A percentile compares a stretch with the other conserved stretches of the same genome.
phyloP scores from a whole-genome alignment of 495 filamentous ascomycete species.

The Talaromyces borbonicus region DNA sequence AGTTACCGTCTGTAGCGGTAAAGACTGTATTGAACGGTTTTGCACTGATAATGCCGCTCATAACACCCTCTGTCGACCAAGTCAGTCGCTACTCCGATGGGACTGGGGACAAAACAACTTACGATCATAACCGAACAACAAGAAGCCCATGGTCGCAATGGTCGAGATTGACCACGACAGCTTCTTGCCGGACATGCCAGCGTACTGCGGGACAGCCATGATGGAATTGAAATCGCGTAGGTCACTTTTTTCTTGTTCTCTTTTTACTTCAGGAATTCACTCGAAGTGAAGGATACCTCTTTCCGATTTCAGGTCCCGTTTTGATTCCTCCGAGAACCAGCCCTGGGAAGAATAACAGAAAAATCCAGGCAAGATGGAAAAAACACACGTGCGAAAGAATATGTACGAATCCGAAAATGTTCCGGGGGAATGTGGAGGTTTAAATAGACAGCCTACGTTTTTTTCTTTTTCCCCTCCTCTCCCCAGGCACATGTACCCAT shows the following conservation, averaged over 20 bases:
- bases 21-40: slow-evolving; percentile 61
- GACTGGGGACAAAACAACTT: slow-evolving; percentile 4
- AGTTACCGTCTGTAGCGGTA: slow-evolving; percentile 51
- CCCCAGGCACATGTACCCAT: too few species aligned
- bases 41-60: slow-evolving; percentile 74
- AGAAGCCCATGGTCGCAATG: slow-evolving; percentile 63
- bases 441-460: too few species aligned
- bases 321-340: neutral
- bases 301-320: too few species aligned
- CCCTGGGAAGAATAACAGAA: slow-evolving; percentile 2
- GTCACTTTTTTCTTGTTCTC: neutral
- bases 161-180: slow-evolving; percentile 54
- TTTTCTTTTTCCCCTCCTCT: too few species aligned
- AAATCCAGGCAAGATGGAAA: slow-evolving; percentile 1
- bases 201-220: slow-evolving; percentile 34
- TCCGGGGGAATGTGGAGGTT: too few species aligned
- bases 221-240: neutral
- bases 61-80: slow-evolving; percentile 44
- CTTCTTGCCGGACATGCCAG: slow-evolving; percentile 55
- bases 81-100: slow-evolving; percentile 8
- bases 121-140: slow-evolving; percentile 65
- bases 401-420: too few species aligned
- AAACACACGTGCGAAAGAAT: neutral
- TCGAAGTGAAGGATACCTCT: too few species aligned
- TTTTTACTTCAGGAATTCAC: too few species aligned